These are phyloP conservation scores for Jacaranda mimosifolia DNA, from an alignment of 257 asterid species.

Conservation along the genomic window DNA sequence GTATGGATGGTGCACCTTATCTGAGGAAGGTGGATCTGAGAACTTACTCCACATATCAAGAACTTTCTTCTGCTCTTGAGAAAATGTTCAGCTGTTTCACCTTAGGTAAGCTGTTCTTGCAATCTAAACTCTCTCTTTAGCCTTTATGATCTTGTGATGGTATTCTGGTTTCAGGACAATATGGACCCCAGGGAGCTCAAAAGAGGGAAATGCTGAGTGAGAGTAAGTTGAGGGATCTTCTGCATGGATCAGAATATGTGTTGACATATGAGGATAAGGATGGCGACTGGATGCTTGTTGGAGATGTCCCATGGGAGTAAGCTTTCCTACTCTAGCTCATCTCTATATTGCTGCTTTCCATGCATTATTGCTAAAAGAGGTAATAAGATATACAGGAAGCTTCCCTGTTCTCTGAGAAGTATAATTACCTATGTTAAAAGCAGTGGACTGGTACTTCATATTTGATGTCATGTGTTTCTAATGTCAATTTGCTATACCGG, in stretches of 20 bases:
- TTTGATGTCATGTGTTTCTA: neutral
- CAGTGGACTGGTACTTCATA: neutral
- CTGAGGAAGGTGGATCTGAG: slow-evolving; percentile 89
- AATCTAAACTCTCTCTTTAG: neutral
- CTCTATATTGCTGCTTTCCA: neutral
- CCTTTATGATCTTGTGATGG: neutral
- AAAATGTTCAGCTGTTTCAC: slow-evolving; percentile 91
- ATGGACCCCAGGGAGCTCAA: slow-evolving; percentile 64
- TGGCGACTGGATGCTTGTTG: slow-evolving; percentile 52
- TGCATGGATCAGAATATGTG: slow-evolving; percentile 71
- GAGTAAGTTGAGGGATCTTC: slow-evolving; percentile 67
- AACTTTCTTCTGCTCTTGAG: slow-evolving; percentile 86
- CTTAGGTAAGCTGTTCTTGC: slow-evolving; percentile 42
- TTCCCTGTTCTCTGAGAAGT: neutral
- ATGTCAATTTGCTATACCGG: neutral
- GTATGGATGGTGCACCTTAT: slow-evolving; percentile 97
- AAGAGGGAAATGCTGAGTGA: slow-evolving; percentile 61
- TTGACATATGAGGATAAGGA: slow-evolving; percentile 44
- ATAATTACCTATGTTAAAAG: neutral
- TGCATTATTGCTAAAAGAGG: neutral
- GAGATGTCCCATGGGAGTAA: slow-evolving; percentile 42
- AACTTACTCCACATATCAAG: slow-evolving; percentile 69
- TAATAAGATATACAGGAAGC: neutral
- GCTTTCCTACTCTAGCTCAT: neutral
- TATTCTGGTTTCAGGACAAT: slow-evolving; percentile 57